These are phyloP conservation scores for Calocybe gangraenosa DNA, from an alignment of 768 basidiomycete genomes.

Conservation along the genomic window DNA sequence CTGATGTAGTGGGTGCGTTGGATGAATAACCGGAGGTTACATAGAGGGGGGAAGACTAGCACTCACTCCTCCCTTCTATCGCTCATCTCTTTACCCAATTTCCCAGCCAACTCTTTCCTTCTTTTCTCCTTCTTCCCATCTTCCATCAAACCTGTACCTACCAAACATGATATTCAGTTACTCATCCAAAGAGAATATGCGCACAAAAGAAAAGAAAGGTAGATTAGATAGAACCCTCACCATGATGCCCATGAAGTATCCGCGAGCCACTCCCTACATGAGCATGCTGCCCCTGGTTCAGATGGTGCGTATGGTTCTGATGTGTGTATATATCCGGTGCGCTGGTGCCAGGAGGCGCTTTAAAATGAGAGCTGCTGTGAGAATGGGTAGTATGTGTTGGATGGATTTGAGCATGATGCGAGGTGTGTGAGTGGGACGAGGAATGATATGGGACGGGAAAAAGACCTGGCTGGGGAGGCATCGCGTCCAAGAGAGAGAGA, in stretches of 20 bases:
- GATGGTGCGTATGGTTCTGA: conserved; percentile 12
- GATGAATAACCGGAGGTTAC: conserved; percentile 4
- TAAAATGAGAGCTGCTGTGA: conserved; percentile 11
- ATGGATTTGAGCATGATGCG: conserved; percentile 9
- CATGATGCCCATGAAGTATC: conserved; percentile 22
- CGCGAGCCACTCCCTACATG: conserved; percentile 41
- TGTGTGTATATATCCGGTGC: conserved; percentile 11
- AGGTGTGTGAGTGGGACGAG: conserved; percentile 13
- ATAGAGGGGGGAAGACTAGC: conserved; percentile 8
- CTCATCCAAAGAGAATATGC: no score
- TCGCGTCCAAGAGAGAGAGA: conserved; percentile 39
- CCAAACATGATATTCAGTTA: no score
- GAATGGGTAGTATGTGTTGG: conserved; percentile 17
- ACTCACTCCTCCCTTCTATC: conserved; percentile 75
- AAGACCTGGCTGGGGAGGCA: conserved; percentile 70
- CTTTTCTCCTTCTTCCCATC: conserved; percentile 61
- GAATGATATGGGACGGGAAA: conserved; percentile 59
- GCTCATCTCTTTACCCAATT: conserved; percentile 66
- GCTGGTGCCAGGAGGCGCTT: conserved; percentile 1
- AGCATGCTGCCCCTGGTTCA: no score
- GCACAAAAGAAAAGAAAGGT: no score
- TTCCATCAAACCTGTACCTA: conserved; percentile 17
- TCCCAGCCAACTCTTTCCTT: conserved; percentile 65
- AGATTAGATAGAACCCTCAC: conserved; percentile 5
- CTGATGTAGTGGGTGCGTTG: conserved; percentile 30